Evolutionary conservation across 176 grass and related monocot genomes (phyloP).

Genomic region (Zoysia japonica): DNA sequence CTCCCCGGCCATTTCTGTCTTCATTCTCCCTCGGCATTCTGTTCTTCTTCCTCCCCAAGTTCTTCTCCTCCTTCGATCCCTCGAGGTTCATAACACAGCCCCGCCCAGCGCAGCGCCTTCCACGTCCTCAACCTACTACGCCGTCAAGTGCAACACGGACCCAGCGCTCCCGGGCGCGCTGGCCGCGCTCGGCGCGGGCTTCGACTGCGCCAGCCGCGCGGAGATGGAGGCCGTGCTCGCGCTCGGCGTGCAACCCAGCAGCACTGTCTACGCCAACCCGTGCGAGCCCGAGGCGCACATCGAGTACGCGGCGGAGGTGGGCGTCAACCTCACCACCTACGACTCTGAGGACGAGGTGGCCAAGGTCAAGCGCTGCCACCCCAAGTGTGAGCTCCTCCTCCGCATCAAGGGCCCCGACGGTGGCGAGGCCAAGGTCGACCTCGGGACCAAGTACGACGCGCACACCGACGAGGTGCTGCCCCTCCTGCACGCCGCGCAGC

Average conservation of each 20-base stretch:
- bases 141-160: conserved; percentile 52
- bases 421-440: conserved; percentile 25
- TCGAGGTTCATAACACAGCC: no score
- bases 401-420: conserved; percentile 46
- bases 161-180: conserved; percentile 18
- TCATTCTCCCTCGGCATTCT: no score
- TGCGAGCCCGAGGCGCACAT: conserved; percentile 51
- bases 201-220: conserved; percentile 50
- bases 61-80: no score
- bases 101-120: conserved; percentile 30
- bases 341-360: conserved; percentile 41
- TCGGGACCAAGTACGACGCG: conserved; percentile 43
- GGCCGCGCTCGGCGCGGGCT: conserved; percentile 28
- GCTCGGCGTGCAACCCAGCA: background rate
- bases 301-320: conserved; percentile 35
- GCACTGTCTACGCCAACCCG: conserved; percentile 47
- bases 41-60: no score
- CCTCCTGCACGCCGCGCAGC: conserved; percentile 36
- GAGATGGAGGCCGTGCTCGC: conserved; percentile 45
- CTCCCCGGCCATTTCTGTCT: no score
- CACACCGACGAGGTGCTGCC: conserved; percentile 37
- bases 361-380: conserved; percentile 44
- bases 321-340: conserved; percentile 48
- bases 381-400: conserved; percentile 37
- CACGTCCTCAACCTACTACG: conserved; percentile 48